Percentiles rank a stretch among this genome's conserved stretches.
phyloP scores from a whole-genome alignment of 192 early-diverging fungal species.

The Linnemannia schmuckeri region DNA sequence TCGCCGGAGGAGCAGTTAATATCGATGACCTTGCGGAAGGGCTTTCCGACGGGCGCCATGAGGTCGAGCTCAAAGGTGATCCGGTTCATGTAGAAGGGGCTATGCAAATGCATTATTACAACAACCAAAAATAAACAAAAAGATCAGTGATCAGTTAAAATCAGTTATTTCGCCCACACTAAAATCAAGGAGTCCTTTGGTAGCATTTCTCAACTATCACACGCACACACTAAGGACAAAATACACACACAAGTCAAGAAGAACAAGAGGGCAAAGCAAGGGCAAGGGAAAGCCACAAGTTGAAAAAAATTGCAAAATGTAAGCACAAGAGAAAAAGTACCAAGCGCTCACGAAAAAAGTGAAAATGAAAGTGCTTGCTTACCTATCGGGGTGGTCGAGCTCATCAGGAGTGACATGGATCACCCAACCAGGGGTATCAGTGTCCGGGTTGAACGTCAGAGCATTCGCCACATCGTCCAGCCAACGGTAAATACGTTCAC shows the following conservation, averaged over 20 bases:
- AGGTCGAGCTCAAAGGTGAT: constrained; percentile 50
- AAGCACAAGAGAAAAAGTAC: background rate
- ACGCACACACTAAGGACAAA: background rate
- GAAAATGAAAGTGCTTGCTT: background rate
- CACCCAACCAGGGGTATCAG: constrained; percentile 35
- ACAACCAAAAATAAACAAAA: background rate
- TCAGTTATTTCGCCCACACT: background rate
- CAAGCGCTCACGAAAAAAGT: background rate
- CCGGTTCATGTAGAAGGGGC: constrained; percentile 43
- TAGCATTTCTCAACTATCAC: background rate
- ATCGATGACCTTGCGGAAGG: constrained; percentile 47
- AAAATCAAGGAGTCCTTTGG: background rate
- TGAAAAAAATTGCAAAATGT: too few species aligned
- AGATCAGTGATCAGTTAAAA: background rate
- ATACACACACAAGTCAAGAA: background rate
- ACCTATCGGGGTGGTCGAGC: constrained; percentile 31
- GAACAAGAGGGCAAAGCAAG: background rate
- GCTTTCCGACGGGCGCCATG: constrained; percentile 38
- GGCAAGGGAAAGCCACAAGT: background rate
- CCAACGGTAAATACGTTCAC: constrained; percentile 39
- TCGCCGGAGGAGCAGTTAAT: constrained; percentile 45
- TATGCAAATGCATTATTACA: background rate
- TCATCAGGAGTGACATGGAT: constrained; percentile 47
- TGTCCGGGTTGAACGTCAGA: constrained; percentile 35
- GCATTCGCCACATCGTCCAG: constrained; percentile 25